These are phyloP conservation scores for Rhytidiadelphus loreus DNA, from an alignment of 225 moss, liverwort and hornwort species.

Conservation along the genomic window DNA sequence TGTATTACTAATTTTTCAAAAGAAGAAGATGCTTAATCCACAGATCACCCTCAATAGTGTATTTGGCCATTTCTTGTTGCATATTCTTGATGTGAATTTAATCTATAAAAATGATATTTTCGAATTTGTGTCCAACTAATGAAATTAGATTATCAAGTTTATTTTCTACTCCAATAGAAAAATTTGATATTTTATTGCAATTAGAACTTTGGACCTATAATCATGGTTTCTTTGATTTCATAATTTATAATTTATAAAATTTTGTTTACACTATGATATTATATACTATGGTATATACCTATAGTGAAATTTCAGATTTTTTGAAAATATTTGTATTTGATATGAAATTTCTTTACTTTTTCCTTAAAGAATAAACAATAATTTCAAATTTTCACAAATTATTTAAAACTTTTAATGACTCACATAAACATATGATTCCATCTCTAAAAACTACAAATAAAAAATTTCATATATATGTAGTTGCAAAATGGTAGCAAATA, in stretches of 20 bases:
- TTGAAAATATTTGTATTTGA: neutral
- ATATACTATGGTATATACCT: neutral
- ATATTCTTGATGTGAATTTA: neutral
- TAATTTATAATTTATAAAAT: neutral
- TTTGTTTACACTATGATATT: neutral
- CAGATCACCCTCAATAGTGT: rapidly evolving
- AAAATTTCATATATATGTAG: neutral
- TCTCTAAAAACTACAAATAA: neutral
- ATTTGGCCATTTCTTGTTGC: rapidly evolving
- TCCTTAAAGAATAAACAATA: neutral
- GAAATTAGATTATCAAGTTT: neutral
- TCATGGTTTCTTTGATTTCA: rapidly evolving
- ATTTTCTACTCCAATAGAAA: neutral
- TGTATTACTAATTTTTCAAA: neutral
- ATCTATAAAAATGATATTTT: neutral
- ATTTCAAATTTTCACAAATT: neutral
- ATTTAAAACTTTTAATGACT: neutral
- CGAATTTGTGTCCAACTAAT: neutral
- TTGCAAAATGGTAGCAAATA: neutral
- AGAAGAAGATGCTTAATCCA: neutral
- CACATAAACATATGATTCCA: neutral
- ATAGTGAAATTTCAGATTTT: rapidly evolving
- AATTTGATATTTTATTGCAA: neutral
- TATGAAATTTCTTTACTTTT: neutral
- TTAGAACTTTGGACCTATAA: neutral